A percentile compares a stretch with the other conserved stretches of the same genome.
Evolutionary conservation across 2,329 filamentous ascomycete genomes (phyloP).

Genomic region (Alternaria panax): DNA sequence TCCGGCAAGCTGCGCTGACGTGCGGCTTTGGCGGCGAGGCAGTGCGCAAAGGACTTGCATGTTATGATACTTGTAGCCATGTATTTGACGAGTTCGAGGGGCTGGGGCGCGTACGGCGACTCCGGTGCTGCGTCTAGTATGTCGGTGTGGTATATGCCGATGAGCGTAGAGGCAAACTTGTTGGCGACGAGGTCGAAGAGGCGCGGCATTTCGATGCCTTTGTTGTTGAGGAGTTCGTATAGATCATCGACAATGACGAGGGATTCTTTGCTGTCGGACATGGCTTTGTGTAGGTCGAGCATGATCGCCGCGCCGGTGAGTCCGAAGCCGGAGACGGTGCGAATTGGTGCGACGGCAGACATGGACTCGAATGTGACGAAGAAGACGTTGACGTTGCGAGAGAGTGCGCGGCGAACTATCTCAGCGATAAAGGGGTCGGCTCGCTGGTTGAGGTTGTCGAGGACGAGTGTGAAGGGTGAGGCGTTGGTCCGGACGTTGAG

Average conservation of each 20-base stretch:
- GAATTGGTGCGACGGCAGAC: conserved; percentile 68
- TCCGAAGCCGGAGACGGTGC: conserved; percentile 70
- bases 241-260: conserved; percentile 84
- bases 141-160: conserved; percentile 85
- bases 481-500: conserved; percentile 78
- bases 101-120: conserved; percentile 55
- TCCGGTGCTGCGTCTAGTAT: conserved; percentile 59
- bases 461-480: conserved; percentile 84
- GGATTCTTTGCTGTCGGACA: conserved; percentile 35
- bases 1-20: conserved; percentile 75
- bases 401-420: conserved; percentile 71
- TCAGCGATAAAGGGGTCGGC: conserved; percentile 74
- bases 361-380: conserved; percentile 81
- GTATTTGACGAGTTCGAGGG: conserved; percentile 77
- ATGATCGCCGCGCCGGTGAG: conserved; percentile 64
- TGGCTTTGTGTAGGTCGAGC: conserved; percentile 23
- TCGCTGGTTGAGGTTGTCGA: conserved; percentile 86
- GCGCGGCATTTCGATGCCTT: conserved; percentile 62
- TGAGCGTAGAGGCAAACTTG: conserved; percentile 71
- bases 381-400: conserved; percentile 68
- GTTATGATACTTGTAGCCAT: conserved; percentile 88
- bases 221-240: conserved; percentile 63
- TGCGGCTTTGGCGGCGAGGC: conserved; percentile 76
- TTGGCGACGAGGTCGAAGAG: conserved; percentile 72
- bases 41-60: conserved; percentile 75